These are phyloP conservation scores for Scedosporium apiospermum DNA, from an alignment of 2,329 filamentous ascomycete species.

Conservation along the genomic window DNA sequence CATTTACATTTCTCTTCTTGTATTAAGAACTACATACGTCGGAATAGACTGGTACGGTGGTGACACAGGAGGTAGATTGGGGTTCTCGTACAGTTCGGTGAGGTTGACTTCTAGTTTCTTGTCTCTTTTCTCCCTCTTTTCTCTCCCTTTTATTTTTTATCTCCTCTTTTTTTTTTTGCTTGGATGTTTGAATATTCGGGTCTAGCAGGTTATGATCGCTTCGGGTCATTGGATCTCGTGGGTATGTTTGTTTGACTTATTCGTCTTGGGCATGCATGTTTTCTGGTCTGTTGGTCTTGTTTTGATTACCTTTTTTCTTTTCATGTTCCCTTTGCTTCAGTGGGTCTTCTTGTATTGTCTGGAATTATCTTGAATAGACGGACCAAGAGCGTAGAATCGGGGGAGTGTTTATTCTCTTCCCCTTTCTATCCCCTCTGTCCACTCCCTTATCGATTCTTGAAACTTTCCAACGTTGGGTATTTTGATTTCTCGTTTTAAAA, in stretches of 20 bases:
- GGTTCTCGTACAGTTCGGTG: not conserved
- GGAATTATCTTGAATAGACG: too few species aligned
- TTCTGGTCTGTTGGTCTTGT: not conserved
- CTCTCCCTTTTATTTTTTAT: not conserved
- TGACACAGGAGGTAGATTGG: conserved; percentile 1
- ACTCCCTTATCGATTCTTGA: too few species aligned
- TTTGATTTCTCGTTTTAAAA: too few species aligned
- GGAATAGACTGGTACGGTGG: not conserved
- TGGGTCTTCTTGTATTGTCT: not conserved
- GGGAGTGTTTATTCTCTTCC: too few species aligned
- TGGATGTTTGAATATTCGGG: not conserved
- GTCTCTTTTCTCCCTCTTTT: not conserved
- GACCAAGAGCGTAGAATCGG: too few species aligned
- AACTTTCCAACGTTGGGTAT: too few species aligned
- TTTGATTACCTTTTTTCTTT: not conserved
- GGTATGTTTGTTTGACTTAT: not conserved
- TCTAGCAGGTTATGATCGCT: not conserved
- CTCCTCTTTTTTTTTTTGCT: not conserved
- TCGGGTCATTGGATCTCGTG: not conserved
- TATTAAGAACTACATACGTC: conserved; percentile 1
- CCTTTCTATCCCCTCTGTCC: too few species aligned
- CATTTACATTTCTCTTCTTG: not conserved
- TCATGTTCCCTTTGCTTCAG: not conserved
- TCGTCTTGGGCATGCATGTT: not conserved
- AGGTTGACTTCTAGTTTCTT: not conserved